These are phyloP conservation scores for Gentiana dahurica DNA, from an alignment of 257 asterid species.

Conservation along the genomic window DNA sequence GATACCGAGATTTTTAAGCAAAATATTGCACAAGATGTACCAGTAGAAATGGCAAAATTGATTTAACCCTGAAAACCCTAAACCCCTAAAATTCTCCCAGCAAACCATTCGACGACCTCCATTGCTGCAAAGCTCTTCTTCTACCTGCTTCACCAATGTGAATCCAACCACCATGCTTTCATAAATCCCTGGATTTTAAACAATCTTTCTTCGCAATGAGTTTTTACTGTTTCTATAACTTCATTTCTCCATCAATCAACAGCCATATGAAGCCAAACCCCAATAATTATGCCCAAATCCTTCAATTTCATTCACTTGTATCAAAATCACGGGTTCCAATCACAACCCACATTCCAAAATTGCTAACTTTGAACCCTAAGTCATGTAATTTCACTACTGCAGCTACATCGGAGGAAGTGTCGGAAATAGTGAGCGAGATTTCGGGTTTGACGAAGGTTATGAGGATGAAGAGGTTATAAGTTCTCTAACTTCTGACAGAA, in stretches of 20 bases:
- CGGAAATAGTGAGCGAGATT: conserved; percentile 49
- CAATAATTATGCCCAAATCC: conserved; percentile 6
- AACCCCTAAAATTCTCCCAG: too few relatives aligned
- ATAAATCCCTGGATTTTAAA: not conserved
- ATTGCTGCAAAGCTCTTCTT: not conserved
- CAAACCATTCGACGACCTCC: too few relatives aligned
- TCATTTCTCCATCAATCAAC: conserved; percentile 34
- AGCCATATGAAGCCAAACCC: conserved; percentile 17
- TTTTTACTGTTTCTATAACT: conserved; percentile 20
- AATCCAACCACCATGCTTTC: conserved; percentile 3
- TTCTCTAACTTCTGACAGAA: too few relatives aligned
- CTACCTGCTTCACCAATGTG: too few relatives aligned
- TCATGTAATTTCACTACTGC: conserved; percentile 29
- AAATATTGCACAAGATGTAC: too few relatives aligned
- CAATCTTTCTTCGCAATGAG: conserved; percentile 28
- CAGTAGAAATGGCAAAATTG: too few relatives aligned
- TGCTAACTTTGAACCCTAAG: conserved; percentile 16
- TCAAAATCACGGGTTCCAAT: not conserved
- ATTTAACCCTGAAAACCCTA: too few relatives aligned
- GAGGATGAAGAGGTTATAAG: conserved; percentile 24
- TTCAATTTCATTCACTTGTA: not conserved
- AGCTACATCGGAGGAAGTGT: conserved; percentile 40
- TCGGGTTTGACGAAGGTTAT: conserved; percentile 55
- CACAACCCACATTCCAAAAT: conserved; percentile 14
- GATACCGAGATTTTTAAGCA: too few relatives aligned